These are phyloP conservation scores for Aspergillus fumigatus DNA, from an alignment of 2,329 filamentous ascomycete species.

Conservation along the genomic window DNA sequence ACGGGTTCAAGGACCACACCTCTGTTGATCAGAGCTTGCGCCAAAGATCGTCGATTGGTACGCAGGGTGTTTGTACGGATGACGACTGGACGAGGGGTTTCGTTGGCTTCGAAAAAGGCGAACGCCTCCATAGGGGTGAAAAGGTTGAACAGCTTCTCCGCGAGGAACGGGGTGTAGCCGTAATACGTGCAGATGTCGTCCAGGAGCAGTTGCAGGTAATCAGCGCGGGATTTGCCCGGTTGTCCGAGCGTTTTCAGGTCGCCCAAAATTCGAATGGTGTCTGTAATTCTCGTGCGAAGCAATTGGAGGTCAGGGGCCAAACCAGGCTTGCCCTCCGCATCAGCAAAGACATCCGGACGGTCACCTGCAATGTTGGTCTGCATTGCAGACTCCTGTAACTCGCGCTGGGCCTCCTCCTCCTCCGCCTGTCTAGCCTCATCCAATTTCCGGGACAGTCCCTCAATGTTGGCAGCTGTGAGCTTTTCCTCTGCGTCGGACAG, in stretches of 20 bases:
- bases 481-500: constrained; percentile 84
- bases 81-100: constrained; percentile 86
- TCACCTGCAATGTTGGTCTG: constrained; percentile 91
- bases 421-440: constrained; percentile 74
- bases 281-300: constrained; percentile 81
- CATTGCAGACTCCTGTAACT: constrained; percentile 77
- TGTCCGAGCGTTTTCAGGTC: constrained; percentile 81
- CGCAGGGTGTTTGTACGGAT: constrained; percentile 95
- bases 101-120: constrained; percentile 98
- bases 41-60: constrained; percentile 71
- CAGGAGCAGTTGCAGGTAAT: constrained; percentile 81
- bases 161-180: constrained; percentile 90
- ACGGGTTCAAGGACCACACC: constrained; percentile 95
- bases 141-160: constrained; percentile 88
- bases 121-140: constrained; percentile 93
- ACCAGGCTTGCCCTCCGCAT: constrained; percentile 55
- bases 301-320: constrained; percentile 88
- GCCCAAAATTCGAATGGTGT: constrained; percentile 85
- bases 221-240: constrained; percentile 73
- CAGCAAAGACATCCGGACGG: constrained; percentile 59
- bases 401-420: constrained; percentile 75
- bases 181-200: constrained; percentile 96
- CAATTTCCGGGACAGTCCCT: constrained; percentile 78
- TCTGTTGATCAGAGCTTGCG: constrained; percentile 89
- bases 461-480: constrained; percentile 93